Evolutionary conservation across 306 rosid species (phyloP).

Genomic region (Trichosanthes cucumerina): DNA sequence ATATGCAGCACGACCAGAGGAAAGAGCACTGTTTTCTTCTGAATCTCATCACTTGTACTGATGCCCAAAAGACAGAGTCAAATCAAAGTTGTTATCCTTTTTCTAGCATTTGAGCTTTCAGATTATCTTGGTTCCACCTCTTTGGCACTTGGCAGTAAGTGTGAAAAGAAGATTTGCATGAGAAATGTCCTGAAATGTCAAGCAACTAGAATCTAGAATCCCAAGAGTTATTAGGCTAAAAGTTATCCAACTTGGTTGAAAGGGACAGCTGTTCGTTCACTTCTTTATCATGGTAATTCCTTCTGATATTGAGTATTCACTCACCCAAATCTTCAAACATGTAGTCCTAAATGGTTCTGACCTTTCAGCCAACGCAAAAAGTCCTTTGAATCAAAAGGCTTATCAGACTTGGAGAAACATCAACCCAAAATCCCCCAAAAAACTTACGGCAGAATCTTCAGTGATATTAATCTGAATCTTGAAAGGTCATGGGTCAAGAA

Average conservation of each 20-base stretch:
- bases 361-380: neutral
- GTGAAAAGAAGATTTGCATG: neutral
- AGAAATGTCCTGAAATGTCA: neutral
- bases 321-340: neutral
- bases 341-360: neutral
- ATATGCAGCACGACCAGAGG: neutral
- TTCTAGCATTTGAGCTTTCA: neutral
- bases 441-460: neutral
- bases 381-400: neutral
- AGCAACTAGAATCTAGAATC: neutral
- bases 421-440: neutral
- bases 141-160: neutral
- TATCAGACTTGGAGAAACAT: neutral
- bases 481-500: neutral
- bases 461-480: neutral
- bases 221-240: neutral
- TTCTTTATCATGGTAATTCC: neutral
- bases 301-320: neutral
- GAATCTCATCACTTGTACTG: neutral
- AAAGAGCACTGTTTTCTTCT: neutral
- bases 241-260: neutral
- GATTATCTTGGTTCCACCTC: neutral
- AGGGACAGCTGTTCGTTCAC: neutral
- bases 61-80: neutral
- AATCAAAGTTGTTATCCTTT: neutral